These are phyloP conservation scores for Diaporthe australafricana DNA, from an alignment of 2,329 filamentous ascomycete species.

Conservation along the genomic window DNA sequence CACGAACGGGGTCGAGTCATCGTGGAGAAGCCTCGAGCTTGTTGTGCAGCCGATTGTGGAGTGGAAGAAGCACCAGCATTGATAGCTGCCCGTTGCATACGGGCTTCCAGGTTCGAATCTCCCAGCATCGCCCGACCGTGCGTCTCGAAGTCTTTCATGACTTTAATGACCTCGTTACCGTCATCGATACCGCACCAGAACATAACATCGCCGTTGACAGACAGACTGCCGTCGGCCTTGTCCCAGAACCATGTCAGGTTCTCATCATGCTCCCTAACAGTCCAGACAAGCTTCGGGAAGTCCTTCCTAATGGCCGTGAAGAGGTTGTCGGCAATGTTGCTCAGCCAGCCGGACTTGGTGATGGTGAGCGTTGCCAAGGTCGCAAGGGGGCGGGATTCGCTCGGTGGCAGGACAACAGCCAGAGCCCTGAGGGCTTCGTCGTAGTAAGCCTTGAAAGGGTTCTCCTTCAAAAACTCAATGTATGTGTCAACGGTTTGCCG, in stretches of 20 bases:
- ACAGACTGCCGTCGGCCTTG: slow-evolving; percentile 93
- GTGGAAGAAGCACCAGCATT: slow-evolving; percentile 52
- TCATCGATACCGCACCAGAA: slow-evolving; percentile 96
- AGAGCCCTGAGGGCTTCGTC: slow-evolving; percentile 95
- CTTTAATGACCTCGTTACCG: slow-evolving; percentile 81
- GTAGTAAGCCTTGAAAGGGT: slow-evolving; percentile 91
- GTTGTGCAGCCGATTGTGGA: slow-evolving; percentile 54
- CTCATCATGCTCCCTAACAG: slow-evolving; percentile 95
- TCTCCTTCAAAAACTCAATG: slow-evolving; percentile 79
- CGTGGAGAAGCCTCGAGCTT: slow-evolving; percentile 77
- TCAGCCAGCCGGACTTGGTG: slow-evolving; percentile 94
- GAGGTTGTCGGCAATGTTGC: slow-evolving; percentile 94
- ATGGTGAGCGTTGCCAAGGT: slow-evolving; percentile 92
- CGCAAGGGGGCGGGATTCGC: slow-evolving; percentile 74
- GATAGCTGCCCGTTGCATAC: slow-evolving; percentile 81
- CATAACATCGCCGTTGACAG: slow-evolving; percentile 86
- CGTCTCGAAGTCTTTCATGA: slow-evolving; percentile 87
- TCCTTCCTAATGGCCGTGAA: slow-evolving; percentile 95
- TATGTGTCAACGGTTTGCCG: slow-evolving; percentile 88
- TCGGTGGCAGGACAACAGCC: slow-evolving; percentile 85
- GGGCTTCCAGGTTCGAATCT: slow-evolving; percentile 88
- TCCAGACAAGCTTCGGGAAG: slow-evolving; percentile 91
- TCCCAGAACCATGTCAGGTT: slow-evolving; percentile 99
- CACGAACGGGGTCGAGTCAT: slow-evolving; percentile 50
- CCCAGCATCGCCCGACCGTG: slow-evolving; percentile 89